phyloP scores from a whole-genome alignment of 192 early-diverging fungal genomes.

The Podila minutissima region DNA sequence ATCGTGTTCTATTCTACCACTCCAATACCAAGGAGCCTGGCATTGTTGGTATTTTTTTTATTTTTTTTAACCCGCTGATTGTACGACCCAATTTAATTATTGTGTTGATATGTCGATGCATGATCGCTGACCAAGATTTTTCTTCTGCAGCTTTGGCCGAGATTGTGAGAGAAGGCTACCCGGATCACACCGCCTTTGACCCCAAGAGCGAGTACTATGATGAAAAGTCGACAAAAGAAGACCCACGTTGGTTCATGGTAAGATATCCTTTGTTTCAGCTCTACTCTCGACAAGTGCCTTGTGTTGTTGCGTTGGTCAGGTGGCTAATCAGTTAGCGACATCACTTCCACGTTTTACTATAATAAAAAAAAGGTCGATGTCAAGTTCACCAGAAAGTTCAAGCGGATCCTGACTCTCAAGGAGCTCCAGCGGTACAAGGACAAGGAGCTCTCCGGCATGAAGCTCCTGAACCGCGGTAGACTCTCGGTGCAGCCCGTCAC shows the following conservation, averaged over 20 bases:
- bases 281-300: too few species aligned
- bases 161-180: constrained; percentile 73
- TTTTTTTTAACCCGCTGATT: background rate
- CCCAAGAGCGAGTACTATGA: constrained; percentile 81
- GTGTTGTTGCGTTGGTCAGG: background rate
- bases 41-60: constrained; percentile 69
- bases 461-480: constrained; percentile 73
- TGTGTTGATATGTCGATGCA: too few species aligned
- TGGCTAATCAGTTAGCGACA: background rate
- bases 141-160: constrained; percentile 17
- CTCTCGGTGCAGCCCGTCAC: constrained; percentile 83
- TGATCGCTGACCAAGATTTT: too few species aligned
- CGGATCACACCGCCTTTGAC: constrained; percentile 83
- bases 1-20: constrained; percentile 84
- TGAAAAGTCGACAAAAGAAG: constrained; percentile 68
- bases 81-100: too few species aligned
- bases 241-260: constrained; percentile 89
- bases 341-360: too few species aligned
- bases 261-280: background rate
- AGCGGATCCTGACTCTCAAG: constrained; percentile 68
- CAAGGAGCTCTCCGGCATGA: constrained; percentile 68
- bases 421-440: constrained; percentile 68
- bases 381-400: constrained; percentile 74
- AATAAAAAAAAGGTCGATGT: constrained; percentile 76
- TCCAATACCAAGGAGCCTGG: constrained; percentile 88